Evolutionary conservation across 2,329 filamentous ascomycete species (phyloP), one percentile per base, ranked within the genome.

Genomic region (Phaeosphaeriaceae sp.): DNA sequence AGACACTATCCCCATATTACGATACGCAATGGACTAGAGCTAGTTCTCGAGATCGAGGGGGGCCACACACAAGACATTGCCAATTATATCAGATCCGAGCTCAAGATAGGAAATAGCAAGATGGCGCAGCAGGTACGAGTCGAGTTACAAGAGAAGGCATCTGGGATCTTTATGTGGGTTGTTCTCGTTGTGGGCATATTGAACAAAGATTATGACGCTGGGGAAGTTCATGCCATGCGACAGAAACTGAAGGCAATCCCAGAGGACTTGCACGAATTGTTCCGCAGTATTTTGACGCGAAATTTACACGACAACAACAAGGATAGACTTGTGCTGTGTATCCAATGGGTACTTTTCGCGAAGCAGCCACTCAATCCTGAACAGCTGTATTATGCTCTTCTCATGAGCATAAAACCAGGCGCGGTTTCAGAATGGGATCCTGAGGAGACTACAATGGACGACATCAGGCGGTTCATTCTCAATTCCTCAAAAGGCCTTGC

Each of bases 1-100:
- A 0, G 84, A 0, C 80, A 83, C 36, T 85, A 84, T 20, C 83
- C 83, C 0, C 55, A 79, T 6, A 78, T 85, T 21, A 72, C 61
- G 1, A 71, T 76, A 45, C 15, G 52, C 4, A 67, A 63, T 0
- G 75, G 76, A 1, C 50, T 75, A 0, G 52, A 58, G 1, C 22
- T 81, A 0, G 57, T 69, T 0, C 60, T 83, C 0, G 80, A 82
- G 36, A 61, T 66, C 0, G 65, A 80, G 56, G 55, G 67, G 7
- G 78, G 73, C 0, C 79, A 82, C 42, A 41, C 27, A 0, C 61
- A 76, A 22, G 80, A 82, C 50, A 76, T 82, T 19, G 52, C 56
- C 9, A 64, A 61, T 5, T 73, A 71, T 41, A 25, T 73, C 3
- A 50, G 62, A 9, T 60, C 41, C 15, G 58, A 67, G 19, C 44